These are phyloP conservation scores for Arxiozyma slooffiae DNA, from an alignment of 1,139 yeast species.

Conservation along the genomic window DNA sequence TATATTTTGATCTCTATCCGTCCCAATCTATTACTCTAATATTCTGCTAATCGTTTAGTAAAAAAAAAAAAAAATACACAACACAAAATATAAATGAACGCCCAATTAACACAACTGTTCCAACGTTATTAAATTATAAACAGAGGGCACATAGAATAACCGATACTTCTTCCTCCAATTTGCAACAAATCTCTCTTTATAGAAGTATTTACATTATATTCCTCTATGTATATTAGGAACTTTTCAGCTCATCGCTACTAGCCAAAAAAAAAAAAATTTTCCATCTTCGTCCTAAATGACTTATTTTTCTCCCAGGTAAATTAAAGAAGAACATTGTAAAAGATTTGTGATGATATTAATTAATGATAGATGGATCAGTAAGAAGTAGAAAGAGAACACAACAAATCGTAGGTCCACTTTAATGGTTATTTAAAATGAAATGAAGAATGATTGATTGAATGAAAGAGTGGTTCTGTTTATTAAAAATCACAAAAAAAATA, in stretches of 20 bases:
- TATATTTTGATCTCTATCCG: too few species aligned
- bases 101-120: too few species aligned
- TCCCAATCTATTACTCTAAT: not conserved
- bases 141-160: too few species aligned
- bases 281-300: constrained; percentile 3
- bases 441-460: not conserved
- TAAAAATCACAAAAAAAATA: too few species aligned
- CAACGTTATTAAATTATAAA: too few species aligned
- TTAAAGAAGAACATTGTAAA: too few species aligned
- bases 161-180: too few species aligned
- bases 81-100: not conserved
- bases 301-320: not conserved
- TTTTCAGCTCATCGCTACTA: constrained; percentile 2
- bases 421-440: not conserved
- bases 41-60: not conserved
- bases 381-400: too few species aligned
- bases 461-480: not conserved
- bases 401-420: not conserved
- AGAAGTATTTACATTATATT: too few species aligned
- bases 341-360: not conserved
- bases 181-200: too few species aligned
- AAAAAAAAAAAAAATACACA: too few species aligned
- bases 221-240: not conserved
- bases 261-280: constrained; percentile 1
- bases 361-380: not conserved